These are phyloP conservation scores for Capsicum rhomboideum DNA, from an alignment of 257 asterid species.

Conservation along the genomic window DNA sequence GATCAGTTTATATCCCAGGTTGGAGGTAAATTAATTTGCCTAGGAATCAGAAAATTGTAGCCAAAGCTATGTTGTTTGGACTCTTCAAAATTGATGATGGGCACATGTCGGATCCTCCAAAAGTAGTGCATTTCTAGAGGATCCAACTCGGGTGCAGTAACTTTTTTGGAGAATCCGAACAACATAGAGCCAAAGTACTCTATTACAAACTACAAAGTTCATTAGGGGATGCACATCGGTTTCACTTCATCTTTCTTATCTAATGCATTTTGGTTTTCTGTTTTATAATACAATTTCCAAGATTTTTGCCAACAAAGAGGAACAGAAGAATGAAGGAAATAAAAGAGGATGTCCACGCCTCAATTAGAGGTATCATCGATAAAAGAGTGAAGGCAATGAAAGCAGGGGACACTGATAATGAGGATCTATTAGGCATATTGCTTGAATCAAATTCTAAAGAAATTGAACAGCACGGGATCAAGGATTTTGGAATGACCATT, in stretches of 20 bases:
- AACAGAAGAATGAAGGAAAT: neutral
- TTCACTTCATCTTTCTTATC: neutral
- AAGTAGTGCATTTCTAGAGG: neutral
- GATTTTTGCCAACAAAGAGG: neutral
- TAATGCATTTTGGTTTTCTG: neutral
- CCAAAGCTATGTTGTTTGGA: neutral
- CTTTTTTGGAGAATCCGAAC: neutral
- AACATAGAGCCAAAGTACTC: neutral
- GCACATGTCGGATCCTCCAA: neutral
- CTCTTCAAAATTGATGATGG: neutral
- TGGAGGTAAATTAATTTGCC: neutral
- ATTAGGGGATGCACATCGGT: neutral
- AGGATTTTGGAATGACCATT: conserved; percentile 4
- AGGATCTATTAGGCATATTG: neutral
- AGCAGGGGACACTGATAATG: neutral
- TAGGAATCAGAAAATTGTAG: neutral
- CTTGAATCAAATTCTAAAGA: neutral
- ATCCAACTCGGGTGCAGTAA: neutral
- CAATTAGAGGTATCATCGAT: neutral
- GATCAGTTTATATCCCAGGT: neutral
- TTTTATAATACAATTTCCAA: neutral
- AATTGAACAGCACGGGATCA: neutral
- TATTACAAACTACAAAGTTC: neutral
- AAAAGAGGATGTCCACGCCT: neutral
- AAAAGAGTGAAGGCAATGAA: neutral